phyloP scores from a whole-genome alignment of 306 rosid species.

The apple (Malus domestica) region ASM211411v1 NC_041795.1:34378001-34378500 shows the following conservation, averaged over 20 bases:
- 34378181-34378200: not conserved
- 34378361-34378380: conserved; percentile 13
- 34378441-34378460: conserved; percentile 26
- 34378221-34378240: not conserved
- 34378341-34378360: conserved; percentile 17
- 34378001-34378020: not conserved
- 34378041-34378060: not conserved
- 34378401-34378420: conserved; percentile 21
- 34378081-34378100: not conserved
- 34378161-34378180: not conserved
- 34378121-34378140: not conserved
- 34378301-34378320: not conserved
- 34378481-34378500: conserved; percentile 18
- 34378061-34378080: not conserved
- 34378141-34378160: too few species aligned
- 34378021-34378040: not conserved
- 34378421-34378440: not conserved
- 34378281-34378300: not conserved
- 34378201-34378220: not conserved
- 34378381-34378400: conserved; percentile 13
- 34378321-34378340: conserved; percentile 28
- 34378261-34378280: not conserved
- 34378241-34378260: not conserved
- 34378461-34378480: conserved; percentile 18
- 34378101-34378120: not conserved